Evolutionary conservation across 2,329 filamentous ascomycete species (phyloP), one percentile per base, ranked within the genome.

Genomic region (Diplodia seriata): DNA sequence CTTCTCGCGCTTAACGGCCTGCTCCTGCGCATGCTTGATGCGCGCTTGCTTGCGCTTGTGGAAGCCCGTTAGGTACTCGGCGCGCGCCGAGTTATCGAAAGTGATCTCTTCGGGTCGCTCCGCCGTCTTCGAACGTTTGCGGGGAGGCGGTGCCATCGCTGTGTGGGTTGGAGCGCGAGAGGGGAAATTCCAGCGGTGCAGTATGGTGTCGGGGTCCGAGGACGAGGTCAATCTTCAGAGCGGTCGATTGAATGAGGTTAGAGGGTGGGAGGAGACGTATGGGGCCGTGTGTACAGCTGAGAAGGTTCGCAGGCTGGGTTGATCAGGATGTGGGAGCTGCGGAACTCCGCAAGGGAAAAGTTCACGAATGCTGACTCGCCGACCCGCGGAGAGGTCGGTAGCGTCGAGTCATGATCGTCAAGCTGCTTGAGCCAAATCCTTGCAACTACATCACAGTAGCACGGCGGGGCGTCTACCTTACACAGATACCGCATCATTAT

Each of bases 21-120:
- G 85, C 72, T 95, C 93, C 76, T 95, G 91, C 1, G 94, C 94
- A 79, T 90, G 85, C 82, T 97, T 96, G 72, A 90, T 89, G 47
- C 95, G 87, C 78, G 93, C 91, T 65, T 91, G 82, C 80, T 97
- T 98, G 79, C 95, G 90, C 85, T 98, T 99, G 83, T 94, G 94
- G 81, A 99, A 99, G 2, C 95, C 95, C 0, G 93, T 97, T 68
- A 99, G 85, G 77, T 92, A 99, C 75, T 98, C 93, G 71, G 91
- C 83, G 71, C 95, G 90, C 55, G 91, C 91, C 70, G 85, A 85
- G 70, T 86, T 82, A 81, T 99, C 93, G 81, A 98, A 99, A 64
- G 84, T 88, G 78, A 99, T 90, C 77, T 97, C 92, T 75, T 94
- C 92, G 76, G 70, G 79, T 78, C 80, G 73, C 78, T 91, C 92